Conservation (phyloP, 1,284 basidiomycete species). For the Dichomitus squalens region DNA sequence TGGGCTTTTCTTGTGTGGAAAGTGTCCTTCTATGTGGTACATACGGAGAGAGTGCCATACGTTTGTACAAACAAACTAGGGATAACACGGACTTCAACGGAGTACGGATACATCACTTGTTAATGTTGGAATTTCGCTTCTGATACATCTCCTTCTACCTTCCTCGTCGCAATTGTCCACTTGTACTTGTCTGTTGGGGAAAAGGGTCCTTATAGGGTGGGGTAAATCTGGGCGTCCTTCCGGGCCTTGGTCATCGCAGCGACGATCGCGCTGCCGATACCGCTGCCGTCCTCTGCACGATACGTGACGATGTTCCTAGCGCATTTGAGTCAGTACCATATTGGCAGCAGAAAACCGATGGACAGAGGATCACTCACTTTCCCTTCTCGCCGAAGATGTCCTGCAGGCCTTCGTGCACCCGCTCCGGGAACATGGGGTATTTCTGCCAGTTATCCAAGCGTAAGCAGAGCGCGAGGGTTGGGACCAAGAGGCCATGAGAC, state of each 20-base stretch:
- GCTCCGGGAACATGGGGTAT: constrained; percentile 91
- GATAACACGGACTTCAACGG: too few relatives aligned
- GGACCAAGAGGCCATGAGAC: constrained; percentile 31
- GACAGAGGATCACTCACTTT: constrained; percentile 50
- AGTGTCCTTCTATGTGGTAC: too few relatives aligned
- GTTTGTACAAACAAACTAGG: too few relatives aligned
- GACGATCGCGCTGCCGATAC: constrained; percentile 95
- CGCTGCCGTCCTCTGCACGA: constrained; percentile 94
- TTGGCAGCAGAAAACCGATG: neutral
- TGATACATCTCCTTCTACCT: too few relatives aligned
- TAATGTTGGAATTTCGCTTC: too few relatives aligned
- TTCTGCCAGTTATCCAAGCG: constrained; percentile 58
- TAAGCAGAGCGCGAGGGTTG: neutral
- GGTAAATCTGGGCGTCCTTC: constrained; percentile 27
- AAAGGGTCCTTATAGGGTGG: constrained; percentile 16
- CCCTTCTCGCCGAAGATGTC: constrained; percentile 96
- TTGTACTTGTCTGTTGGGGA: too few relatives aligned
- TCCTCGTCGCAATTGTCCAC: too few relatives aligned
- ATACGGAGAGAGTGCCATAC: too few relatives aligned
- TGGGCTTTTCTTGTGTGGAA: too few relatives aligned
- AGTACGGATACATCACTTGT: too few relatives aligned
- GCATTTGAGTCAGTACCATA: neutral
- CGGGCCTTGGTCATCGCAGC: constrained; percentile 39
- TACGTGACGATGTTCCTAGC: constrained; percentile 81
- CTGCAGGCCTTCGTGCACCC: constrained; percentile 85